Percentiles rank a stretch among this genome's conserved stretches.
Evolutionary conservation across 148 eudicot species (phyloP).

Genomic region (Agrostemma githago): DNA sequence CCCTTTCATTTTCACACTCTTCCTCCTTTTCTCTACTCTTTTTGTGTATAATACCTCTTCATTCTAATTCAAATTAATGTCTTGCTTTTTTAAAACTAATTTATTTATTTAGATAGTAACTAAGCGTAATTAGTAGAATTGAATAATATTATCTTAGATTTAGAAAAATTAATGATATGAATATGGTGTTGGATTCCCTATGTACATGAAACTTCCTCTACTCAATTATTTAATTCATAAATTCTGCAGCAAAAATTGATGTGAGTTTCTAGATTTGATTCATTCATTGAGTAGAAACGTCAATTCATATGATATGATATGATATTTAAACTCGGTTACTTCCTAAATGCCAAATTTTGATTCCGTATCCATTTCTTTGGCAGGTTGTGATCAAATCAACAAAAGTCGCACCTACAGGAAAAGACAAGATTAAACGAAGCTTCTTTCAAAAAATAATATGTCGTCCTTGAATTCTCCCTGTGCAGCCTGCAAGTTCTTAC

Average conservation of each 20-base stretch:
- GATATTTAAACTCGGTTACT: too few relatives aligned
- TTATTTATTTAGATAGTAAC: background rate
- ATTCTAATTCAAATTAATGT: background rate
- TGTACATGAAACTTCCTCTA: conserved; percentile 29
- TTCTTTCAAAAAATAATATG: conserved; percentile 19
- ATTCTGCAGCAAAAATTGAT: background rate
- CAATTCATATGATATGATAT: conserved; percentile 3
- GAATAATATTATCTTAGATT: conserved; percentile 9
- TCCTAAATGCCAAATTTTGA: conserved; percentile 10
- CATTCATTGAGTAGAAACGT: background rate
- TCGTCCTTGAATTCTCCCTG: conserved; percentile 82
- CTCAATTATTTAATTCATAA: background rate
- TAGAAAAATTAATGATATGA: conserved; percentile 15
- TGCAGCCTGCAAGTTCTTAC: conserved; percentile 78
- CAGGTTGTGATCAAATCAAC: background rate
- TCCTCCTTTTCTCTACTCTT: background rate
- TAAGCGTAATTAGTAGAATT: conserved; percentile 4
- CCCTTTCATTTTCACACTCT: background rate
- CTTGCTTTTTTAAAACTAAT: background rate
- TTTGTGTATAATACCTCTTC: background rate
- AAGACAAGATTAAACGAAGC: too few relatives aligned
- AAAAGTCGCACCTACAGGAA: background rate
- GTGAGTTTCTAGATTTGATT: conserved; percentile 25
- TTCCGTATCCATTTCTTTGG: conserved; percentile 1
- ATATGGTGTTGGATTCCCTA: conserved; percentile 29